Evolutionary conservation across 108 stramenopile species (phyloP), one percentile per base, ranked within the genome.

Genomic region (Cyclotella kingstonii): DNA sequence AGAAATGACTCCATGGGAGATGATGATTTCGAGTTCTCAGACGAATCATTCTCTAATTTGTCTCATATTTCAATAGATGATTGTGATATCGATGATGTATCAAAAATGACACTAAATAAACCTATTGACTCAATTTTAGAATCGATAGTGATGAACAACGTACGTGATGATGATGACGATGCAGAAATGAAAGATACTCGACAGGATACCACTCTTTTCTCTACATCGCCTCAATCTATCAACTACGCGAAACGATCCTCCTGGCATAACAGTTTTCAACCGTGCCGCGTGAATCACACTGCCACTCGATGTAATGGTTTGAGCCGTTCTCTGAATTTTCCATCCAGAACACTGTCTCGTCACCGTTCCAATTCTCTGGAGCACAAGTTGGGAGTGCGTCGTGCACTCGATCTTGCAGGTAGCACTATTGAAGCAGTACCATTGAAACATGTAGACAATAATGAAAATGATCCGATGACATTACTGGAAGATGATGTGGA

Each of bases 401-500:
- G 85, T 3, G 76, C 90, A 17, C 72, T 89, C 26, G 87, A 92
- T 71, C 66, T 92, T 56, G 61, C 85, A 2, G 90, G 90, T 27
- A 73, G 81, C 29, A 63, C 74, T 21, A 80, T 92, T 31, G 71
- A 84, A 54, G 71, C 73, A 0, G 88, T 84, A 21, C 22, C 31
- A 6, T 47, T 3, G n/a, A 26, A 43, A 22, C 56, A 27, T 28
- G 7, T 1, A 1, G 21, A 23, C 25, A 18, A 19, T 21, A 31
- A 41, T 18, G 9, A 14, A 4, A 19, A 31, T 28, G 10, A n/a
- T 10, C 28, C 19, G 2, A 4, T 42, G 18, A 41, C 41, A 1
- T 39, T 42, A 21, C 11, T 29, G 18, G 57, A 75, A 6, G 64
- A 60, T 43, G 74, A 80, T 38, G 44, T 63, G 8, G 84, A 92